Conservation (phyloP, 176 grass and related monocot genomes). For the Oropetium thomaeum region DNA sequence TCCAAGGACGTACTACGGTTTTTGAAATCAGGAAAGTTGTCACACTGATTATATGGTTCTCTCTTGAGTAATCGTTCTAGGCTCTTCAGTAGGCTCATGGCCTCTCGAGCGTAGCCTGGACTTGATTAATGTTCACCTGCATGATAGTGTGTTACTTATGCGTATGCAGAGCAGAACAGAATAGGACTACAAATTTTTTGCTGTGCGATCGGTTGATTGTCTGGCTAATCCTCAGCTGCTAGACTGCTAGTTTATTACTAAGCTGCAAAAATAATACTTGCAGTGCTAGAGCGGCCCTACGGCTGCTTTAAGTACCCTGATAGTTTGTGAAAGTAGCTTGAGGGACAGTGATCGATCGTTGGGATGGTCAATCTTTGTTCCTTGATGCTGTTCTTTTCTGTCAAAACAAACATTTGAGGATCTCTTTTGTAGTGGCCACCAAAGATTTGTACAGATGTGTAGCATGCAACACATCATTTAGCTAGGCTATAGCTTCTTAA, state of each 20-base stretch:
- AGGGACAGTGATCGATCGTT: constrained; percentile 16
- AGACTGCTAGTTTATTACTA: not conserved
- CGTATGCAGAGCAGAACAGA: not conserved
- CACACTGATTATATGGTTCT: not conserved
- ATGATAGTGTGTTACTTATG: not conserved
- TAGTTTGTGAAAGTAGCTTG: constrained; percentile 44
- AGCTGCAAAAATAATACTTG: not conserved
- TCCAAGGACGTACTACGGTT: not conserved
- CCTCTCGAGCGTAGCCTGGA: constrained; percentile 20
- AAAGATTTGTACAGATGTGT: constrained; percentile 19
- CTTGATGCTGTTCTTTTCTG: constrained; percentile 29
- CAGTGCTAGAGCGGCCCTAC: constrained; percentile 1
- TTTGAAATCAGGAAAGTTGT: constrained; percentile 35
- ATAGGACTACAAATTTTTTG: not conserved
- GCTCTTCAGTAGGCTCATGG: constrained; percentile 37
- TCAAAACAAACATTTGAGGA: constrained; percentile 24
- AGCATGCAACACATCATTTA: constrained; percentile 20
- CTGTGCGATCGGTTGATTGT: constrained; percentile 20
- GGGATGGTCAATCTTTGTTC: constrained; percentile 26
- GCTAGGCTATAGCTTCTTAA: constrained; percentile 16
- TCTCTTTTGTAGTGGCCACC: constrained; percentile 1
- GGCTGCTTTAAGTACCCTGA: constrained; percentile 48
- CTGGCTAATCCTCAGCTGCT: not conserved
- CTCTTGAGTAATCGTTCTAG: constrained; percentile 5
- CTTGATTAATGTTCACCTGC: constrained; percentile 28